These are phyloP conservation scores for Ceratorhiza oryzae-sativae DNA, from an alignment of 1,284 basidiomycete genomes.

Conservation along the genomic window DNA sequence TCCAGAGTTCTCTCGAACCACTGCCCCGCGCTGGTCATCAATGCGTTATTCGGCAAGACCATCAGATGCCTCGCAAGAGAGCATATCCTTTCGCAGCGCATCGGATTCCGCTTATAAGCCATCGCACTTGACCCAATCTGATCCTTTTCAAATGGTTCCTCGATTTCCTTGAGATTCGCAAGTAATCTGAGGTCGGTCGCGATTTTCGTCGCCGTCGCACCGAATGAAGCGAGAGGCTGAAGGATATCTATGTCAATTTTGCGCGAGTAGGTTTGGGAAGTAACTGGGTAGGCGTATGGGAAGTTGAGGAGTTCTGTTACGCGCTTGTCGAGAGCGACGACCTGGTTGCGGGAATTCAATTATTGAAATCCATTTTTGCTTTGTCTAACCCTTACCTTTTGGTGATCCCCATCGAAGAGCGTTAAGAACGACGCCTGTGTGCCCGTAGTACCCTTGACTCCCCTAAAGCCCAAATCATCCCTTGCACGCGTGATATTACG, in stretches of 20 bases:
- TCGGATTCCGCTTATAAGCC: slow-evolving; percentile 99
- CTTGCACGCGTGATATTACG: slow-evolving; percentile 91
- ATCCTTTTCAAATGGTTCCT: slow-evolving; percentile 98
- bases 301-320: slow-evolving; percentile 94
- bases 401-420: slow-evolving; percentile 94
- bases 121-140: slow-evolving; percentile 99
- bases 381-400: slow-evolving; percentile 64
- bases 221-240: slow-evolving; percentile 87
- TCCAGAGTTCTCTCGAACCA: slow-evolving; percentile 98
- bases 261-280: slow-evolving; percentile 97
- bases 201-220: slow-evolving; percentile 97
- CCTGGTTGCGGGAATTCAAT: slow-evolving; percentile 55
- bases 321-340: slow-evolving; percentile 86
- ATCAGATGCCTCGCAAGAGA: slow-evolving; percentile 92
- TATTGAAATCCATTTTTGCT: neutral
- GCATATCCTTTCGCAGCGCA: slow-evolving; percentile 98
- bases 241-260: slow-evolving; percentile 97
- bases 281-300: slow-evolving; percentile 94
- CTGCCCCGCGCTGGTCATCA: slow-evolving; percentile 91
- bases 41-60: slow-evolving; percentile 90
- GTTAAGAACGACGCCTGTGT: slow-evolving; percentile 97
- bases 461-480: slow-evolving; percentile 95
- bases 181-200: slow-evolving; percentile 93
- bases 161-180: slow-evolving; percentile 96
- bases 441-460: slow-evolving; percentile 98